phyloP scores from a whole-genome alignment of 108 stramenopile species.

The Cyclostephanos invisitatus region DNA sequence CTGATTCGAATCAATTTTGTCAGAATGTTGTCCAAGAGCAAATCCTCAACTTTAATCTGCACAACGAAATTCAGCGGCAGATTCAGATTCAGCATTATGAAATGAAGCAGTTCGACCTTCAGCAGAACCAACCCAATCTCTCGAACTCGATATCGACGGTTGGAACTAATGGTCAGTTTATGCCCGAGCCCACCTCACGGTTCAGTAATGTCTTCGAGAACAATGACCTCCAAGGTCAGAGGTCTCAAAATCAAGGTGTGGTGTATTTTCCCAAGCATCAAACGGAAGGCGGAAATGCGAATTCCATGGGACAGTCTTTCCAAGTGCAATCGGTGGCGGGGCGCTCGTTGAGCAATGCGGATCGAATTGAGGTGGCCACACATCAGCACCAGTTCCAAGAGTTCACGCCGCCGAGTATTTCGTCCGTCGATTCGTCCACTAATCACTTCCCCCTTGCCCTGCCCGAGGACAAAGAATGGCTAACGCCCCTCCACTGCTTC shows the following conservation, averaged over 20 bases:
- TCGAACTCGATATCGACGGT: background rate
- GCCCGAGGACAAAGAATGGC: slow-evolving; percentile 72
- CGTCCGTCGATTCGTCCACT: slow-evolving; percentile 10
- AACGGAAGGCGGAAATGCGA: background rate
- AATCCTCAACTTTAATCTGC: too few relatives aligned
- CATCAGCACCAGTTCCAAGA: background rate
- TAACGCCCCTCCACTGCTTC: slow-evolving; percentile 86
- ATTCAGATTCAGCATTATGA: slow-evolving; percentile 38
- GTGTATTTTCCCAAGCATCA: slow-evolving; percentile 8
- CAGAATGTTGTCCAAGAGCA: too few relatives aligned
- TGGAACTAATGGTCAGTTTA: background rate
- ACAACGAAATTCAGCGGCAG: slow-evolving; percentile 28
- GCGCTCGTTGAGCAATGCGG: too few relatives aligned
- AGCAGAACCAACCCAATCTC: slow-evolving; percentile 13
- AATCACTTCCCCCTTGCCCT: slow-evolving; percentile 63
- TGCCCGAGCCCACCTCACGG: background rate
- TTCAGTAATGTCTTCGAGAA: background rate
- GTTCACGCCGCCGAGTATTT: slow-evolving; percentile 7
- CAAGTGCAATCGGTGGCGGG: background rate
- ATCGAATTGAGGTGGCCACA: background rate
- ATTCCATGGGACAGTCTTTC: slow-evolving; percentile 1
- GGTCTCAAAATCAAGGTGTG: slow-evolving; percentile 10
- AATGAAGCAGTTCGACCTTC: slow-evolving; percentile 22
- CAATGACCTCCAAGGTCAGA: slow-evolving; percentile 15
- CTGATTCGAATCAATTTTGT: too few relatives aligned